phyloP scores from a whole-genome alignment of 768 basidiomycete genomes.

The Trametes maxima region DNA sequence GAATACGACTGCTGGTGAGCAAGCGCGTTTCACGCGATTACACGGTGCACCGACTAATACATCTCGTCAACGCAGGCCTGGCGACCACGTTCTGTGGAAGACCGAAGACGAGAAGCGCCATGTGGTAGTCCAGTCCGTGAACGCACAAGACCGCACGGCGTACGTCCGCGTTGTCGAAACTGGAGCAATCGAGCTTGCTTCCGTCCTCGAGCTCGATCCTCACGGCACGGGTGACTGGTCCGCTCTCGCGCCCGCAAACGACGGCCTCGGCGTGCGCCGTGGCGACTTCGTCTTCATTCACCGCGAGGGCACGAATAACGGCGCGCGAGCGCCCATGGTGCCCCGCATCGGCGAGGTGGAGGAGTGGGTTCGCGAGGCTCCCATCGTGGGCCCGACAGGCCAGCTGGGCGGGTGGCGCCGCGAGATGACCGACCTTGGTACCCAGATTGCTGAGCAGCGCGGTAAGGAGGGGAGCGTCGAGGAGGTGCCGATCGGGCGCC shows the following conservation, averaged over 20 bases:
- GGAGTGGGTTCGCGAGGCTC: conserved; percentile 69
- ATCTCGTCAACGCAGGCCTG: conserved; percentile 62
- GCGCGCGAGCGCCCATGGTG: conserved; percentile 65
- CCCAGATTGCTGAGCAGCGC: conserved; percentile 52
- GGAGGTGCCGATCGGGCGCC: conserved; percentile 48
- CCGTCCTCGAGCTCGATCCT: conserved; percentile 86
- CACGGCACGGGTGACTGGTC: conserved; percentile 66
- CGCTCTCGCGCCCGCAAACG: conserved; percentile 44
- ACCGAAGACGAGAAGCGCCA: conserved; percentile 65
- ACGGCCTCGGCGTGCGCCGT: conserved; percentile 76
- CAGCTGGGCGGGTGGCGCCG: conserved; percentile 71
- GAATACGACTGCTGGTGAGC: conserved; percentile 90
- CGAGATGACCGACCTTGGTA: conserved; percentile 68
- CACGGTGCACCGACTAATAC: background rate
- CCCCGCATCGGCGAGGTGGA: conserved; percentile 87
- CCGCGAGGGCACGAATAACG: conserved; percentile 69
- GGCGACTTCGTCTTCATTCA: conserved; percentile 89
- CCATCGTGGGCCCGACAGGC: conserved; percentile 46
- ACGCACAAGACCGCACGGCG: conserved; percentile 72
- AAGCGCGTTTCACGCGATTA: background rate
- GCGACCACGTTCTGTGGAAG: conserved; percentile 87
- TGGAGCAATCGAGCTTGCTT: conserved; percentile 62
- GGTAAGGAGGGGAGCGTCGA: conserved; percentile 37
- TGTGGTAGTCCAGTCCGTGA: conserved; percentile 79
- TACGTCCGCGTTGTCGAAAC: conserved; percentile 60